Evolutionary conservation across 192 early-diverging fungal genomes (phyloP), one percentile per base, ranked within the genome.

Genomic region (Coemansia sp.): DNA sequence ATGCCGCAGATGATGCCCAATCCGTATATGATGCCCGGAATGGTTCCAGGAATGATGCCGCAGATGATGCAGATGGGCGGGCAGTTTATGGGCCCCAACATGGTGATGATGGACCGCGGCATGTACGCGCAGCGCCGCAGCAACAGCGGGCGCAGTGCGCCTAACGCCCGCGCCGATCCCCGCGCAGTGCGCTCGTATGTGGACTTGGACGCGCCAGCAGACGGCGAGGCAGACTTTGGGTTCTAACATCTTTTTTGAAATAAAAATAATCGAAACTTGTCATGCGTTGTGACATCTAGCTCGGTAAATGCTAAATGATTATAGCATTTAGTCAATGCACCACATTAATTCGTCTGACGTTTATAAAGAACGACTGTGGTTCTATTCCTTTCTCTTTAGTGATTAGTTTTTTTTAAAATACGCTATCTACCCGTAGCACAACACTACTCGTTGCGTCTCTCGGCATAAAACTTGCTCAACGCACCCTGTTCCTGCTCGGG

Each of bases 151-250:
- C 66, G 60, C 22, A 55, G 49, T 9, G 55, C 62, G 1, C 31
- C 25, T 22, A 50, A 56, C 28, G 67, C 65, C 14, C 69, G 66
- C 31, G 49, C 68, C 21, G 90, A 91, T 64, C 90, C 91, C 38
- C 86, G 94, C 10, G 85, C 87, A 48, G 84, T 96, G 50, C 90
- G 90, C 60, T 90, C 87, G 19, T 96, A 96, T 62, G 87, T 91
- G 38, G 94, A 96, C 65, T 73, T 96, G 31, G 94, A 96, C 76
- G 90, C 89, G 42, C 92, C 93, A 4, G 89, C 88, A 20, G 90
- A 90, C 50, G 87, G 85, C 21, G 88, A 87, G 40, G 80, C 86
- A 56, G 89, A 91, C 57, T 75, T 74, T 76, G 79, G 79, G 23
- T 82, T 82, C 62, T 82, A 72, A 21, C 11, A 12, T 12, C 14